A percentile compares a stretch with the other conserved stretches of the same genome.
These are phyloP conservation scores for Alternaria postmessia DNA, from an alignment of 2,329 filamentous ascomycete genomes.

Conservation along the genomic window DNA sequence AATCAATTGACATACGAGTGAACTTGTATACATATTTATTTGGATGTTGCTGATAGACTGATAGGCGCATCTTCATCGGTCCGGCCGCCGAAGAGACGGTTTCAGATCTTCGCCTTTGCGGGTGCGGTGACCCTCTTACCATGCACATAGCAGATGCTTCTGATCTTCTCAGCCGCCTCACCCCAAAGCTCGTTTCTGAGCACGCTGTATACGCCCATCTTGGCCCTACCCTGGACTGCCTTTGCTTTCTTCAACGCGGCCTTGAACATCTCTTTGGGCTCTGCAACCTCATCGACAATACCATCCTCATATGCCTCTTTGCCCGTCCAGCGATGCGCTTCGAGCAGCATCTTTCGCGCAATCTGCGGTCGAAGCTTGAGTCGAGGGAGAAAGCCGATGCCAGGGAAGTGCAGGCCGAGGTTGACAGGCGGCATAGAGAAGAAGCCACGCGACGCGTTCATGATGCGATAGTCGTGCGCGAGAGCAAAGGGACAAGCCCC, in stretches of 20 bases:
- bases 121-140: constrained; percentile 53
- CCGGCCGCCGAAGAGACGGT: background rate
- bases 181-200: constrained; percentile 63
- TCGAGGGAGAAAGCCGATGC: constrained; percentile 61
- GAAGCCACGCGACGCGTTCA: constrained; percentile 46
- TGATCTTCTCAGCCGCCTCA: constrained; percentile 60
- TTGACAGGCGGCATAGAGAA: constrained; percentile 60
- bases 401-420: constrained; percentile 64
- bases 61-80: background rate
- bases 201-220: constrained; percentile 61
- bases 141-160: constrained; percentile 64
- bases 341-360: constrained; percentile 64
- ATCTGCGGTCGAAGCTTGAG: constrained; percentile 61
- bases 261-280: constrained; percentile 58
- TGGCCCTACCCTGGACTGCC: constrained; percentile 53
- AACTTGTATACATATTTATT: constrained; percentile 3
- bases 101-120: constrained; percentile 59
- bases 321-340: constrained; percentile 64
- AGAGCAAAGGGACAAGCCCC: constrained; percentile 59
- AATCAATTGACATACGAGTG: constrained; percentile 18
- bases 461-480: constrained; percentile 58
- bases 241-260: constrained; percentile 58
- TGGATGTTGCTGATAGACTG: background rate
- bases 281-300: constrained; percentile 61
- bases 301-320: constrained; percentile 61